These are phyloP conservation scores for Mycena polygramma DNA, from an alignment of 768 basidiomycete species.

Conservation along the genomic window DNA sequence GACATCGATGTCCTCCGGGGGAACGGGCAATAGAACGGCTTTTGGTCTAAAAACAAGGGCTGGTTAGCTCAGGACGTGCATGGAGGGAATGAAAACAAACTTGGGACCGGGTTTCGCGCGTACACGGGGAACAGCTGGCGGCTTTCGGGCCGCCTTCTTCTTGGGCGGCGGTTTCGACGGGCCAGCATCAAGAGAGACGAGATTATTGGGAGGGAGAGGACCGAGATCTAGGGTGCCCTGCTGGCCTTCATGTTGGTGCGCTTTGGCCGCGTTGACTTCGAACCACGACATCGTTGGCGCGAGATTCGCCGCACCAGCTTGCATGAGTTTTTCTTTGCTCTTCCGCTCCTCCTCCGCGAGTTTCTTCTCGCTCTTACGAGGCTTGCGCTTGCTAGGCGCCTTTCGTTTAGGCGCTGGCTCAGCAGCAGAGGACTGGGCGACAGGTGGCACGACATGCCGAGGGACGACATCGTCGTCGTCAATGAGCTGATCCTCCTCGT, in stretches of 20 bases:
- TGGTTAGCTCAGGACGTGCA: constrained; percentile 45
- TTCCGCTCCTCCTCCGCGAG: constrained; percentile 60
- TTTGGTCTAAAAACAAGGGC: constrained; percentile 39
- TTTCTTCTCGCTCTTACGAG: constrained; percentile 67
- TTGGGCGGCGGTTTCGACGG: constrained; percentile 57
- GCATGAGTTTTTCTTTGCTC: constrained; percentile 51
- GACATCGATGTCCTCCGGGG: constrained; percentile 64
- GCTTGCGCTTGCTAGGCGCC: constrained; percentile 62
- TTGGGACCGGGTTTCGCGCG: constrained; percentile 49
- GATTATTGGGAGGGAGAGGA: constrained; percentile 19
- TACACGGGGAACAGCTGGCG: constrained; percentile 52
- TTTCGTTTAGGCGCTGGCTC: constrained; percentile 64
- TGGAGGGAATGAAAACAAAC: constrained; percentile 16
- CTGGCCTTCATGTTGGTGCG: constrained; percentile 51
- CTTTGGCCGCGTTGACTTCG: constrained; percentile 55
- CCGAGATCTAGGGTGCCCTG: constrained; percentile 40
- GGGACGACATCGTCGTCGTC: constrained; percentile 70
- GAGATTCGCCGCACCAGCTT: constrained; percentile 49
- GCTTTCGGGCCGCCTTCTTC: constrained; percentile 65
- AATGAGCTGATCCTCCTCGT: constrained; percentile 85
- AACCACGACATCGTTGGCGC: constrained; percentile 58
- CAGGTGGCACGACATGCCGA: constrained; percentile 35
- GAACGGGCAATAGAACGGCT: constrained; percentile 46
- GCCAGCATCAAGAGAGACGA: constrained; percentile 34
- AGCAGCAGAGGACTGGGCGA: constrained; percentile 43